Conservation (phyloP, 2,329 filamentous ascomycete genomes). For the Pseudogymnoascus sp. region DNA sequence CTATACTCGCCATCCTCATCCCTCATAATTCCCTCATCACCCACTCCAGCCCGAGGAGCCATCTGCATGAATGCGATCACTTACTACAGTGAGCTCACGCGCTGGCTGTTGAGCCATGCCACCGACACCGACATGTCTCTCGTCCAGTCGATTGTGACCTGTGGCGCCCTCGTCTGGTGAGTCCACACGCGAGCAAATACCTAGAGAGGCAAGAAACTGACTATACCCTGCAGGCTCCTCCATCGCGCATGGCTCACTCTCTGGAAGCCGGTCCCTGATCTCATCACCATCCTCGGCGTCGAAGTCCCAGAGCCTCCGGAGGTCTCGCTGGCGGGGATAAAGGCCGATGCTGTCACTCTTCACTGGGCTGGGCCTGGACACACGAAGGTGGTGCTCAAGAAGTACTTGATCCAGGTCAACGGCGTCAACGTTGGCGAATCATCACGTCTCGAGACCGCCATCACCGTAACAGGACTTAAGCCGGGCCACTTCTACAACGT, state of each 20-base stretch:
- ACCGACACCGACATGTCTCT: constrained; percentile 27
- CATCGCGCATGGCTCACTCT: constrained; percentile 83
- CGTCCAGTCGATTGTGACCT: constrained; percentile 28
- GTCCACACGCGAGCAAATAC: not conserved
- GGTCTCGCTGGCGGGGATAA: constrained; percentile 84
- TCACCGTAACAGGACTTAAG: constrained; percentile 80
- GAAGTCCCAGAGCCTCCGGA: constrained; percentile 87
- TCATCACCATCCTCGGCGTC: constrained; percentile 85
- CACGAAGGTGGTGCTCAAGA: constrained; percentile 60
- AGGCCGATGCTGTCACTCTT: constrained; percentile 76
- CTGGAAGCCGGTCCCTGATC: constrained; percentile 80
- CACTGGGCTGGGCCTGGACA: constrained; percentile 75
- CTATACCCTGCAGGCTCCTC: constrained; percentile 55
- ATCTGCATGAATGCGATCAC: constrained; percentile 28
- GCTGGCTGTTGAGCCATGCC: constrained; percentile 29
- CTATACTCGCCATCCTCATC: not conserved
- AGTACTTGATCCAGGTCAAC: constrained; percentile 89
- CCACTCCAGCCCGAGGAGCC: not conserved
- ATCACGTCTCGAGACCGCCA: constrained; percentile 71
- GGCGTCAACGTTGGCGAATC: constrained; percentile 88
- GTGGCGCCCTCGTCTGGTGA: constrained; percentile 27
- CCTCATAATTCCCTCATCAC: not conserved
- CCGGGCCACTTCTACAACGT: constrained; percentile 90
- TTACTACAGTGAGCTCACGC: constrained; percentile 26
- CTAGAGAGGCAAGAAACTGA: not conserved